These are phyloP conservation scores for Phylloporus gajari DNA, from an alignment of 1,284 basidiomycete species.

Conservation along the genomic window DNA sequence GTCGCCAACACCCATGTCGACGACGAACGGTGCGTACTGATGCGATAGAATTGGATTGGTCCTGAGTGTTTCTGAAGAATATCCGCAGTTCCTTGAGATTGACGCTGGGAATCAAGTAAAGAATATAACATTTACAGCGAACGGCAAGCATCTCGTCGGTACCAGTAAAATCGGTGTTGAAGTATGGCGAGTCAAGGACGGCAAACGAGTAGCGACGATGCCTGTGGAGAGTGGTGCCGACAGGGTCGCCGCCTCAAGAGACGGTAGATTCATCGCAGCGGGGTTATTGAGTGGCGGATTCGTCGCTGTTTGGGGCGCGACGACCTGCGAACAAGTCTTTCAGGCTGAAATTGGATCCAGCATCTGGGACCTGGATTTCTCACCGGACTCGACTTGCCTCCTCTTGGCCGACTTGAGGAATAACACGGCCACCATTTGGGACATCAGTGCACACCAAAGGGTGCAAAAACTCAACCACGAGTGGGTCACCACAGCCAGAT, in stretches of 20 bases:
- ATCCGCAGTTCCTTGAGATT: neutral
- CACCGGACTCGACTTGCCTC: too few relatives aligned
- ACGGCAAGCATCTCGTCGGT: neutral
- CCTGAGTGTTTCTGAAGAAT: neutral
- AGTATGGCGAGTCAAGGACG: neutral
- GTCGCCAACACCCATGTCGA: neutral
- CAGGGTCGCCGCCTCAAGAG: neutral
- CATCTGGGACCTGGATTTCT: too few relatives aligned
- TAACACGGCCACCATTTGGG: too few relatives aligned
- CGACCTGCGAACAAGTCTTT: too few relatives aligned
- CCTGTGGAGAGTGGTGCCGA: too few relatives aligned
- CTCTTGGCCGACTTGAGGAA: too few relatives aligned
- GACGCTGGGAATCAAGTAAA: neutral
- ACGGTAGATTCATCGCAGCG: neutral
- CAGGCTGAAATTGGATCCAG: too few relatives aligned
- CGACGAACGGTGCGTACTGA: neutral
- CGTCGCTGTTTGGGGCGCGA: too few relatives aligned
- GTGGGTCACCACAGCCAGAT: too few relatives aligned
- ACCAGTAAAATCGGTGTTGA: neutral
- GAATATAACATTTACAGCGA: neutral
- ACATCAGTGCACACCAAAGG: too few relatives aligned
- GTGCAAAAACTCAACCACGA: too few relatives aligned
- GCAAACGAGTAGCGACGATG: neutral
- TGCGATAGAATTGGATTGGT: neutral
- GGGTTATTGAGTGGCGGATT: neutral